Conservation (phyloP, 179 eudicot genomes). For the Silene coronaria region DNA sequence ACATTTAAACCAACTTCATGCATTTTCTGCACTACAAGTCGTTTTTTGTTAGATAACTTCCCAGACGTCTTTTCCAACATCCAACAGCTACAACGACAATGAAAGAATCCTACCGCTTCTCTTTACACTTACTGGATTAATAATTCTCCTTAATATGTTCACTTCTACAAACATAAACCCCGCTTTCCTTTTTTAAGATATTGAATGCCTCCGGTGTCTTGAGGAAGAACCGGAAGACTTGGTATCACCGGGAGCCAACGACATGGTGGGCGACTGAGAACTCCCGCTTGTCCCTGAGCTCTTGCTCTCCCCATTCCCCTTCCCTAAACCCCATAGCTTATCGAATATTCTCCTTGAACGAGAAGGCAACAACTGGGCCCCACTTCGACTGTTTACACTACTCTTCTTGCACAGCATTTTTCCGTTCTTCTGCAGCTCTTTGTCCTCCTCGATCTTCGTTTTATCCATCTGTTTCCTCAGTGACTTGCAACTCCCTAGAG, state of each 20-base stretch:
- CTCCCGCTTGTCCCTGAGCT: conserved; percentile 77
- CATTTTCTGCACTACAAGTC: conserved; percentile 15
- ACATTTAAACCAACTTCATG: conserved; percentile 18
- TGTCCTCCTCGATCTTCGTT: conserved; percentile 40
- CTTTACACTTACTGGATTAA: conserved; percentile 23
- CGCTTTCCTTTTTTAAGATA: conserved; percentile 33
- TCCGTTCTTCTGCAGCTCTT: conserved; percentile 28
- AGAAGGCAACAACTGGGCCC: conserved; percentile 64
- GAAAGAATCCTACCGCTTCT: conserved; percentile 22
- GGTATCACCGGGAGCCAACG: conserved; percentile 50
- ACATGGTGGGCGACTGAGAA: conserved; percentile 64
- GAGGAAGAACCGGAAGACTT: conserved; percentile 50
- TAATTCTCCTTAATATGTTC: conserved; percentile 11
- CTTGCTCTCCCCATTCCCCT: conserved; percentile 55
- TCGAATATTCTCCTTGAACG: conserved; percentile 79
- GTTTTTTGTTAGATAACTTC: conserved; percentile 18
- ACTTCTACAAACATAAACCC: conserved; percentile 5
- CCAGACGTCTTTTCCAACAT: neutral
- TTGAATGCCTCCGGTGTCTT: conserved; percentile 61
- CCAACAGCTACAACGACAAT: conserved; percentile 10
- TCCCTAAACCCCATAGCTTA: conserved; percentile 57
- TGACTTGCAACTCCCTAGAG: conserved; percentile 36
- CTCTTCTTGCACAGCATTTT: conserved; percentile 40
- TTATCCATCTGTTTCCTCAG: conserved; percentile 46
- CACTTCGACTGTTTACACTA: conserved; percentile 43